Evolutionary conservation across 2,329 filamentous ascomycete species (phyloP), one percentile per base, ranked within the genome.

Genomic region (Ceratocystis huliohia): DNA sequence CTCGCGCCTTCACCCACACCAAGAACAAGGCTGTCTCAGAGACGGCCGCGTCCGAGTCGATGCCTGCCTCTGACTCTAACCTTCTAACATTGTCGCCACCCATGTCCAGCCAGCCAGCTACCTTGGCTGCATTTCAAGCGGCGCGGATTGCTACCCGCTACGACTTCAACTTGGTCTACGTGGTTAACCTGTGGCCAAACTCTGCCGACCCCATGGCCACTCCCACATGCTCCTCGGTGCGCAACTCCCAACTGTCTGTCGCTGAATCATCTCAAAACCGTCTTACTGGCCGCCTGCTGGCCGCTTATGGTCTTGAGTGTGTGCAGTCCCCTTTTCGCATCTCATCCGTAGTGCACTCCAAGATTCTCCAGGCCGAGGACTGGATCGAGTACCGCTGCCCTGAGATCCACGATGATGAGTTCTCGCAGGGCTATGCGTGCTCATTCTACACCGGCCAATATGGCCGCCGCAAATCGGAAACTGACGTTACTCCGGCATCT

Each of bases 131-230:
- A 6, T 79, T 82, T 61, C 78, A 82, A 71, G 80, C 81, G 6
- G 81, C 81, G 0, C 76, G 80, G 41, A 82, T 85, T 48, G 82
- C 83, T 4, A 77, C 75, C 3, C 78, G 79, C 65, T 83, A 83
- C 72, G 77, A 81, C 65, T 84, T 85, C 64, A 81, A 84, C 69
- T 75, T 85, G 28, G 76, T 84, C 13, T 85, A 85, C 69, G 78
- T 85, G 37, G 79, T 84, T 69, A 84, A 81, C 69, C 74, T 85
- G 15, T 84, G 82, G 82, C 82, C 82, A 2, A 76, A 72, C 46
- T 69, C 72, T 46, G 53, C 61, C 1, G 64, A 68, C 53, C 64
- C 64, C 6, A n/a, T 66, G 48, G 48, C 59, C 28, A 65, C 63
- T 50, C 63, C 66, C 10, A 67, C 65, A 25, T 37, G 65, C 28